Evolutionary conservation across 768 basidiomycete species (phyloP).

Genomic region (Leccinum rimulosum): DNA sequence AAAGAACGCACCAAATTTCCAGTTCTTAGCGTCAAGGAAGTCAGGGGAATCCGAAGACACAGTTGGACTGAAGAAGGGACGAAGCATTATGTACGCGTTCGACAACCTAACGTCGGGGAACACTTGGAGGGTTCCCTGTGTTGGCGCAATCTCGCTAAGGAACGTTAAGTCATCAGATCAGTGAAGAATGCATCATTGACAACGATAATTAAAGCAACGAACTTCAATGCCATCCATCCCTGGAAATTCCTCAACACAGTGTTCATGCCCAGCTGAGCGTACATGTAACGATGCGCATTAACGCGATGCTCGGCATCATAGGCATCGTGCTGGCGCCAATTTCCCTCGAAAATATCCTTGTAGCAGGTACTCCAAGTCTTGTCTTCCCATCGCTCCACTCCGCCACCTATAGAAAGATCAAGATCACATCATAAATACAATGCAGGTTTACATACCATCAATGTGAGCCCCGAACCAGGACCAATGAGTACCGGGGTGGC

Average conservation of each 20-base stretch:
- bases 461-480: slow-evolving; percentile 50
- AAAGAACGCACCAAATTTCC: slow-evolving; percentile 43
- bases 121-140: slow-evolving; percentile 48
- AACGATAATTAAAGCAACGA: background rate
- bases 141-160: slow-evolving; percentile 59
- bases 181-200: too few relatives aligned
- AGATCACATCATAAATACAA: background rate
- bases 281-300: slow-evolving; percentile 38
- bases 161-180: background rate
- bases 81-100: slow-evolving; percentile 38
- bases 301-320: slow-evolving; percentile 51
- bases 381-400: slow-evolving; percentile 77
- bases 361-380: slow-evolving; percentile 55
- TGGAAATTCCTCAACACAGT: slow-evolving; percentile 65
- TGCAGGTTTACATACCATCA: slow-evolving; percentile 41
- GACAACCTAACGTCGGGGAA: slow-evolving; percentile 64
- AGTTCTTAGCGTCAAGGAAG: slow-evolving; percentile 46
- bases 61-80: slow-evolving; percentile 65
- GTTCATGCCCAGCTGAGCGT: slow-evolving; percentile 44
- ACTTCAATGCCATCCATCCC: slow-evolving; percentile 74
- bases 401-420: slow-evolving; percentile 45
- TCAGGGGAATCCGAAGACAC: slow-evolving; percentile 39
- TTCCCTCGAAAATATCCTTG: slow-evolving; percentile 54
- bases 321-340: slow-evolving; percentile 62
- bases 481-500: slow-evolving; percentile 66